Percentiles rank a stretch among this genome's conserved stretches.
phyloP scores from a whole-genome alignment of 352 stramenopile genomes.

The Pythium chondricola region DNA sequence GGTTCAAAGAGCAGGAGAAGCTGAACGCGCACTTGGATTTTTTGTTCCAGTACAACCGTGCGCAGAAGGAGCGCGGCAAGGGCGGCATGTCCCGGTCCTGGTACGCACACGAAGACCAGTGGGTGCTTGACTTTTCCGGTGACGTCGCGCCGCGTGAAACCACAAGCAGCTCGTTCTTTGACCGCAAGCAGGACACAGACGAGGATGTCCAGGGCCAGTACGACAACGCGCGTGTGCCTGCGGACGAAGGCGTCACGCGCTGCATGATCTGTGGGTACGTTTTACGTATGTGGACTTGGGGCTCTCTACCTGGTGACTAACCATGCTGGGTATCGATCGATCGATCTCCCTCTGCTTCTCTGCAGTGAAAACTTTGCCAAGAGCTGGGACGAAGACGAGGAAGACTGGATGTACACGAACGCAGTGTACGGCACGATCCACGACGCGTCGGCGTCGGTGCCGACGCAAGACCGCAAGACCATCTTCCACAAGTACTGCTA shows the following conservation, averaged over 20 bases:
- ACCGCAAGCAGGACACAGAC: slow-evolving; percentile 45
- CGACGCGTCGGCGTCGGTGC: slow-evolving; percentile 28
- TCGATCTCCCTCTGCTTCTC: background rate
- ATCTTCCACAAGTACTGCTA: slow-evolving; percentile 91
- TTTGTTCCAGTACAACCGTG: slow-evolving; percentile 82
- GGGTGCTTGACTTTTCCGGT: slow-evolving; percentile 64
- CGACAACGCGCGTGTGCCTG: slow-evolving; percentile 65
- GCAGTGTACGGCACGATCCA: slow-evolving; percentile 74
- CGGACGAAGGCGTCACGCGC: slow-evolving; percentile 71
- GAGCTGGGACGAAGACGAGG: slow-evolving; percentile 85
- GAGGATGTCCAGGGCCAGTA: slow-evolving; percentile 49
- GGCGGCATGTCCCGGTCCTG: slow-evolving; percentile 76
- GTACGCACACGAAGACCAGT: slow-evolving; percentile 80
- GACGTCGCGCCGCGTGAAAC: slow-evolving; percentile 55
- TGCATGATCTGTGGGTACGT: slow-evolving; percentile 79
- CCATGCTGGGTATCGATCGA: background rate
- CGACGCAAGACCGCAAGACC: slow-evolving; percentile 52
- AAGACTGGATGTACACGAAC: slow-evolving; percentile 90
- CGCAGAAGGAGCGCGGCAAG: slow-evolving; percentile 75
- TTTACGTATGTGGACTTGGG: no score
- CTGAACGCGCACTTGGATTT: slow-evolving; percentile 81
- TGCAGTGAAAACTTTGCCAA: slow-evolving; percentile 68
- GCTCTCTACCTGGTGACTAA: background rate
- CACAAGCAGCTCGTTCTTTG: slow-evolving; percentile 76
- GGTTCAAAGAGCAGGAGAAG: slow-evolving; percentile 73